Base-by-base conservation (phyloP, 2,329 filamentous ascomycete genomes). In the Simplicillium aogashimaense region DNA sequence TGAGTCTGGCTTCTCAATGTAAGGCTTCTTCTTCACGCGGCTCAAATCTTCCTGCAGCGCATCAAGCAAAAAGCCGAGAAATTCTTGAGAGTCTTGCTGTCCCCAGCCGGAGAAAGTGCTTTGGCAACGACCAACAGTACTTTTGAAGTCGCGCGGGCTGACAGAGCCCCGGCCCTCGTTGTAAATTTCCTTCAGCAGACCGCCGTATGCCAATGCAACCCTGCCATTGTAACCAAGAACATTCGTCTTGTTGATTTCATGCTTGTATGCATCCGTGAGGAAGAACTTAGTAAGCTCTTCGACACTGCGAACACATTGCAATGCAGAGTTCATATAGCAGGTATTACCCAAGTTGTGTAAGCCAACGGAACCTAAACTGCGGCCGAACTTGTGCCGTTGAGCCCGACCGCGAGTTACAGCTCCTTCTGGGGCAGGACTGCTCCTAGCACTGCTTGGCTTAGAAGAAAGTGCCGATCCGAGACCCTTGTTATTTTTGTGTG, bases 251-350 rank as follows among this genome's bases (percentile, higher is more conserved):
- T 98, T 98, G 49, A 97, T 73, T 53, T 98, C 90, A 38, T 72
- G 66, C 51, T 83, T 78, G 62, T 86, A 88, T 45, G 81, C 74
- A 43, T 80, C 74, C 38, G 76, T 71, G 37, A 95, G 62, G 60
- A 98, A 97, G 60, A 95, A 98, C 53, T 88, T 81, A 5, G 87
- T 90, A 47, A 98, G 66, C 60, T 98, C 92, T 55, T 95, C 86
- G 0, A 95, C 88, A 51, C 86, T 94, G 38, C 90, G 81, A 38
- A 98, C 78, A 58, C 92, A 98, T 58, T 98, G 92, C 40, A 97
- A 69, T 9, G 92, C 92, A 16, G 90, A 95, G 61, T 97, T 97
- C 89, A 97, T 95, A 65, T 98, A 98, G 63, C 92, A 98, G 0
- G 92, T 97, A 54, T 98, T 98, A 37, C 92, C 92, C 12, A 98